Evolutionary conservation across 805 yeast species (phyloP), one percentile per base, ranked within the genome.

Genomic region (Yarrowia sp.): DNA sequence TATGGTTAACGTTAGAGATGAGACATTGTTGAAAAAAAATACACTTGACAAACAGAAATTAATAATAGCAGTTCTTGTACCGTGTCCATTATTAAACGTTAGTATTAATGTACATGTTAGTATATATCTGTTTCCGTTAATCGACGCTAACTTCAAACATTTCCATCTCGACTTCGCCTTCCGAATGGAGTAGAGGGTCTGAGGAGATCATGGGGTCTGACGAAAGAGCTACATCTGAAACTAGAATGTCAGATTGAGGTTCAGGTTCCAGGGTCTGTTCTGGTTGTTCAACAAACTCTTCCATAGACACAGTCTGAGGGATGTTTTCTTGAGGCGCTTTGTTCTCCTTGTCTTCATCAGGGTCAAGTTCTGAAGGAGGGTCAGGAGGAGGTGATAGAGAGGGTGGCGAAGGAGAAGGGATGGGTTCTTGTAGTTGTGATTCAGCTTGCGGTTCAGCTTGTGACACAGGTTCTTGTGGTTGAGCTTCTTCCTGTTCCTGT

Each of bases 321-420:
- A 13, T n/a, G 13, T 34, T 9, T 5, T 42, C 39, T 13, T n/a
- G 46, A 7, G 63, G 63, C 0, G 47, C 47, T 12, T 15, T 39
- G 24, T 55, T 55, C n/a, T 55, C 63, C 30, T 55, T 55, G 38
- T 55, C 47, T n/a, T 53, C 60, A 9, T 53, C 60, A 2, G 60
- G 44, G 10, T 50, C 55, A 34, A 53, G 44, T 20, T 53, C 55
- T 3, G 55, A 50, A 12, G 55, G 44, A 3, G 63, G 47, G 30
- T 55, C 63, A 7, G 39, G 42, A 12, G 36, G 38, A 0, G 47
- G 47, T 40, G 47, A 30, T 30, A 7, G 46, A 12, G 53, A n/a
- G n/a, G n/a, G n/a, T n/a, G n/a, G n/a, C n/a, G n/a, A n/a, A n/a
- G n/a, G n/a, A n/a, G n/a, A n/a, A n/a, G n/a, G n/a, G n/a, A n/a